Evolutionary conservation across 345 rosid species (phyloP), one percentile per base, ranked within the genome.

Genomic region (Eucalyptus decipiens): DNA sequence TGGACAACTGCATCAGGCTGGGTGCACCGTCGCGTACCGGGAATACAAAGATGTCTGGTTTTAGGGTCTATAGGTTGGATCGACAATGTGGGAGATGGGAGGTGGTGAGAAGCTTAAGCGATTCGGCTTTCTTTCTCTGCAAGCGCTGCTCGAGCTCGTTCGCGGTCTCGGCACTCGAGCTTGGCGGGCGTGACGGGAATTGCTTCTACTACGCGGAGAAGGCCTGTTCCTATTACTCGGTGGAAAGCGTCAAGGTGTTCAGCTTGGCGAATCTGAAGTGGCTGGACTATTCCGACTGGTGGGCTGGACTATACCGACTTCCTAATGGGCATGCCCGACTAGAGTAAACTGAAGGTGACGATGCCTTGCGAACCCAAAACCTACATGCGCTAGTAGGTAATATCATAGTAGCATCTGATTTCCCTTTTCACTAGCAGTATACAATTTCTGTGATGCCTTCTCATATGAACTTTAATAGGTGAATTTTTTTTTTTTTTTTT

Each of bases 1-100:
- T 92, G 50, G 89, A 88, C 42, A 32, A 34, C 37, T 89, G 89
- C 51, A 3, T 28, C 49, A 72, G 21, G 58, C 58, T 6, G 10
- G 58, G 58, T 52, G 58, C 58, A 52, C 7, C 23, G 26, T 19
- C 10, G 13, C 65, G 10, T 23, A 58, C 30, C 13, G 30, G 6
- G 17, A 80, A 65, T n/a, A 83, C 7, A 49, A 49, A 49, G 17
- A 49, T 14, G 17, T 65, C 5, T 30, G 88, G 88, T 47, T 91
- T 92, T 17, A 93, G 87, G 80, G 92, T 91, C 32, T 90, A 91
- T 30, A 94, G 90, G 89, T 89, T 94, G 58, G 90, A 94, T 54
- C 88, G 60, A 80, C 92, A 92, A 11, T 51, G 47, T 86, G 89
- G 89, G 54, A 87, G 50, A 80, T 94, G 94, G 94, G 94, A 88